A percentile compares a stretch with the other conserved stretches of the same genome.
Evolutionary conservation across 1,284 basidiomycete species (phyloP).

Genomic region (Cystobasidiaceae sp.): DNA sequence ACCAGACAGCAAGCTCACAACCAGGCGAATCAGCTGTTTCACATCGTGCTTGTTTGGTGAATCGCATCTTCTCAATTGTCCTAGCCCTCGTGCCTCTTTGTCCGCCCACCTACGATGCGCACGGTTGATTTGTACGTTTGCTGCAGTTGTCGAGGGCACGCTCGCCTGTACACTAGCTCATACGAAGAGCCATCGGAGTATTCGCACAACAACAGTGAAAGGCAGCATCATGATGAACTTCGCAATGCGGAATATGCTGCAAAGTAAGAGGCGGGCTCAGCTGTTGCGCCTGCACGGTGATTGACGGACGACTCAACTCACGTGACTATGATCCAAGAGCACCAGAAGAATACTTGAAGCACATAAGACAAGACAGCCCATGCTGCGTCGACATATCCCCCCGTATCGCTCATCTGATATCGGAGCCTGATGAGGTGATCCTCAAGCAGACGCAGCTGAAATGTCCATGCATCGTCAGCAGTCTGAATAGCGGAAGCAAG

Average conservation of each 20-base stretch:
- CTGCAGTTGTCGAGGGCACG: not conserved
- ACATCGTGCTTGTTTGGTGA: too few species aligned
- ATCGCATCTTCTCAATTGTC: too few species aligned
- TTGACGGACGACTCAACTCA: not conserved
- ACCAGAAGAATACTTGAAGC: slow-evolving; percentile 25
- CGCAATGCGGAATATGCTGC: slow-evolving; percentile 12
- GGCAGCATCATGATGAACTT: slow-evolving; percentile 25
- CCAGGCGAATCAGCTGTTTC: too few species aligned
- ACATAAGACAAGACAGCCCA: slow-evolving; percentile 27
- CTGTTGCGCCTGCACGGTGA: not conserved
- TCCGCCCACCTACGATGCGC: too few species aligned
- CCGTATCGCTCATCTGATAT: slow-evolving; percentile 5
- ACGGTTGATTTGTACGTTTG: too few species aligned
- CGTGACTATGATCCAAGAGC: slow-evolving; percentile 26
- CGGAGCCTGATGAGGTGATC: slow-evolving; percentile 14
- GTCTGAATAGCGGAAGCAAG: not conserved
- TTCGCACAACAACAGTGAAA: slow-evolving; percentile 24
- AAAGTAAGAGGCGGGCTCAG: too few species aligned
- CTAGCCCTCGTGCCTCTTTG: too few species aligned
- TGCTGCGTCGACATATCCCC: slow-evolving; percentile 14
- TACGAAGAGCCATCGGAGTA: slow-evolving; percentile 15
- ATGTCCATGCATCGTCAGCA: not conserved
- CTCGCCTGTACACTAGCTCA: not conserved
- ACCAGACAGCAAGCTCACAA: too few species aligned
- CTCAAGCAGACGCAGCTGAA: slow-evolving; percentile 18